Percentiles rank a stretch among this genome's conserved stretches.
phyloP scores from a whole-genome alignment of 2,329 filamentous ascomycete genomes.

The Cladophialophora psammophila region DNA sequence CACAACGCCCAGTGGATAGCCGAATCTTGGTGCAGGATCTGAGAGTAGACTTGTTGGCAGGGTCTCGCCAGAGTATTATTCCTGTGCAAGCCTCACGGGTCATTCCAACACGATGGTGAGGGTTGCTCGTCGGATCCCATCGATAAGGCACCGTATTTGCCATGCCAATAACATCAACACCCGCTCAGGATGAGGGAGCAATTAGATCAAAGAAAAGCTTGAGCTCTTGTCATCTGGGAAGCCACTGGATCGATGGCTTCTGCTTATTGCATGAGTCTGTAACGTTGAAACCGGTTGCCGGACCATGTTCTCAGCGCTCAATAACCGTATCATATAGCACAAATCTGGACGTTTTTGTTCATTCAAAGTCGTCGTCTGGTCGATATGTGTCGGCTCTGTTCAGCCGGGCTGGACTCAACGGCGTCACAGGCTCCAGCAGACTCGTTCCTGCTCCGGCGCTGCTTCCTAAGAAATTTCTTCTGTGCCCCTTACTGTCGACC shows the following conservation, averaged over 20 bases:
- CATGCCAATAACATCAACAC: too few relatives aligned
- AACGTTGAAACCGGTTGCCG: neutral
- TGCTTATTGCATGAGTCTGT: neutral
- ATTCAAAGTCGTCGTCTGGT: conserved; percentile 59
- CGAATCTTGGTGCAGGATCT: neutral
- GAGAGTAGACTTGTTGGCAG: neutral
- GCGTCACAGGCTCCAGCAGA: conserved; percentile 59
- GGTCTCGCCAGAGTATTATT: too few relatives aligned
- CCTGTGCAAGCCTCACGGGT: too few relatives aligned
- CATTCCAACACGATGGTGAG: too few relatives aligned
- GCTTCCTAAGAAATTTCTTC: conserved; percentile 35
- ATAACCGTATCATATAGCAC: neutral
- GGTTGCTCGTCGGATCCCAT: too few relatives aligned
- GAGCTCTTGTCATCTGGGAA: neutral
- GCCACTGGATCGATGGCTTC: neutral
- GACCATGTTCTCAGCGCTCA: neutral
- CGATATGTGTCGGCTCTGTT: conserved; percentile 45
- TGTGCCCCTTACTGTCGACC: conserved; percentile 29
- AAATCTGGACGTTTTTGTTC: conserved; percentile 34
- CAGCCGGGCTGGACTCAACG: conserved; percentile 50
- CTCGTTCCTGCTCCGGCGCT: conserved; percentile 44
- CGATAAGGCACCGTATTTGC: too few relatives aligned
- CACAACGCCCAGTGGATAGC: too few relatives aligned
- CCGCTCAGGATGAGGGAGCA: too few relatives aligned
- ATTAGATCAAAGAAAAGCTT: too few relatives aligned